Percentiles rank a stretch among this genome's conserved stretches.
Evolutionary conservation across 768 basidiomycete genomes (phyloP).

Genomic region (Pleurotus ostreatus): DNA sequence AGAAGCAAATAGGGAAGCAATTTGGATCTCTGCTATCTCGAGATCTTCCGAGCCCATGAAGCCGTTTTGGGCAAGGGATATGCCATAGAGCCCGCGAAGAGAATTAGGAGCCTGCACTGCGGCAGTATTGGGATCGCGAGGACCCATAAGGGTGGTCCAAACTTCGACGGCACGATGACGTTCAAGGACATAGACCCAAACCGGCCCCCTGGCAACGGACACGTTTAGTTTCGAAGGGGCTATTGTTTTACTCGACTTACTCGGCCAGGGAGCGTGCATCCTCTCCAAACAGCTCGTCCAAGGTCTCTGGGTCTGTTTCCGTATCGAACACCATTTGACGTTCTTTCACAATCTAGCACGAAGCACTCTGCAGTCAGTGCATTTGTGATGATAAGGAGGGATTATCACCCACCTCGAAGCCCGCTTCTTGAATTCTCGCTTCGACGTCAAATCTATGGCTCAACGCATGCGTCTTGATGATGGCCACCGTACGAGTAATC

Average conservation of each 20-base stretch:
- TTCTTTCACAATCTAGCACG: slow-evolving; percentile 73
- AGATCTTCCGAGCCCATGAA: slow-evolving; percentile 70
- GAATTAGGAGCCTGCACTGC: slow-evolving; percentile 53
- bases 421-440: slow-evolving; percentile 70
- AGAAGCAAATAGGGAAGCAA: slow-evolving; percentile 72
- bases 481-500: slow-evolving; percentile 69
- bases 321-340: slow-evolving; percentile 86
- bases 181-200: slow-evolving; percentile 91
- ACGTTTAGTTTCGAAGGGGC: not conserved
- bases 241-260: slow-evolving; percentile 42
- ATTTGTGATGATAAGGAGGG: slow-evolving; percentile 1
- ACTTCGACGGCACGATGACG: slow-evolving; percentile 78
- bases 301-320: slow-evolving; percentile 75
- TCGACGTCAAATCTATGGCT: slow-evolving; percentile 77
- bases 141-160: slow-evolving; percentile 73
- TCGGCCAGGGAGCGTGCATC: slow-evolving; percentile 72
- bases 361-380: slow-evolving; percentile 8
- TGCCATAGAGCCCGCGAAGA: slow-evolving; percentile 68
- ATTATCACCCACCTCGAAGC: slow-evolving; percentile 63
- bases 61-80: slow-evolving; percentile 51
- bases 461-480: slow-evolving; percentile 80
- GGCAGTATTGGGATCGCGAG: slow-evolving; percentile 55
- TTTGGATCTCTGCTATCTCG: slow-evolving; percentile 74
- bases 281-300: slow-evolving; percentile 77
- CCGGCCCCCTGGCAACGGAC: slow-evolving; percentile 57